phyloP scores from a whole-genome alignment of 306 rosid species.

The Acacia crassicarpa region DNA sequence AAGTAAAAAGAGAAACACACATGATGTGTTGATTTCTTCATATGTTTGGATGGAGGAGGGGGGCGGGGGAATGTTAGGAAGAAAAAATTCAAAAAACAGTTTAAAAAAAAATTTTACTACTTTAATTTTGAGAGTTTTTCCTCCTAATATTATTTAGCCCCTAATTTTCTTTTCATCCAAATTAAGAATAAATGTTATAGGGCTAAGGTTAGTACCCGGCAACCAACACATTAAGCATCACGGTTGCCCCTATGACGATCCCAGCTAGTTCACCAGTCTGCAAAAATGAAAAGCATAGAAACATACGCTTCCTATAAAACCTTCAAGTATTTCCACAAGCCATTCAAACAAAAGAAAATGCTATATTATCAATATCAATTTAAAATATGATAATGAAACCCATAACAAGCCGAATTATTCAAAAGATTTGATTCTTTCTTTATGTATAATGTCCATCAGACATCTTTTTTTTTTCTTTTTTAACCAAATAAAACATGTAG shows the following conservation, averaged over 20 bases:
- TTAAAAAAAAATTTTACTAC: no score
- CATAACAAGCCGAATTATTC: background rate
- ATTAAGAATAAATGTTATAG: background rate
- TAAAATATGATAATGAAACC: background rate
- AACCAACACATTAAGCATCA: constrained; percentile 66
- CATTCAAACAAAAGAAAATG: background rate
- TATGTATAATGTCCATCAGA: no score
- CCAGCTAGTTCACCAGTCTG: constrained; percentile 95
- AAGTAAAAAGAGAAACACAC: background rate
- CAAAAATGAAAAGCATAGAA: background rate
- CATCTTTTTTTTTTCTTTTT: no score
- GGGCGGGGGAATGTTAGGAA: no score
- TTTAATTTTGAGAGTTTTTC: no score
- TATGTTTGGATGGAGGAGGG: no score
- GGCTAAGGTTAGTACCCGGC: constrained; percentile 51
- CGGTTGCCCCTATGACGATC: constrained; percentile 72
- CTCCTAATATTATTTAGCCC: no score
- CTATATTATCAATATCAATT: no score
- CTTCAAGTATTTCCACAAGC: constrained; percentile 20
- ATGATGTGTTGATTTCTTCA: background rate
- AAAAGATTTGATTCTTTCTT: background rate
- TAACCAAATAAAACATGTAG: background rate
- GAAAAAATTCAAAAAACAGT: no score
- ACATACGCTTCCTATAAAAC: constrained; percentile 16
- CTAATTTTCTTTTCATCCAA: no score